These are phyloP conservation scores for Cladobotryum protrusum DNA, from an alignment of 2,329 filamentous ascomycete species.

Conservation along the genomic window DNA sequence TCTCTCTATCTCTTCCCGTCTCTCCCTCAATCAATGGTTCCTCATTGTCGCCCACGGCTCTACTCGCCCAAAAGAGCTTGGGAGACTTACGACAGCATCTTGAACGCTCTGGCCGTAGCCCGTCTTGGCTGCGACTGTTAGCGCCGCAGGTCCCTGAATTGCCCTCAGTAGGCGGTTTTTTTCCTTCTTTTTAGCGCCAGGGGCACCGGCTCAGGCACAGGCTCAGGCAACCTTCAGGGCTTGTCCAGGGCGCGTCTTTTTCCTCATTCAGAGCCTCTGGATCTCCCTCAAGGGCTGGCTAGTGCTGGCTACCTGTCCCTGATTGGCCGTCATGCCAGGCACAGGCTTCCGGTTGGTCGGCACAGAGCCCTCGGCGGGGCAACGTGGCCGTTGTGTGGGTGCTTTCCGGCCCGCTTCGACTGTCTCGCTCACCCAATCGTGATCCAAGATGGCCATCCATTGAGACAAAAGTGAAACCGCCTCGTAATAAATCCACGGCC, in stretches of 20 bases:
- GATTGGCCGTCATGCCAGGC: slow-evolving; percentile 10
- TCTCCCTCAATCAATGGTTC: too few relatives aligned
- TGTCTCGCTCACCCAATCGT: slow-evolving; percentile 6
- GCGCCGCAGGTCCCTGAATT: slow-evolving; percentile 1
- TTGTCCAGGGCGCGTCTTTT: background rate
- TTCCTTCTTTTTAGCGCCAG: slow-evolving; percentile 6
- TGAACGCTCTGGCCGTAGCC: background rate
- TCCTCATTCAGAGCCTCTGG: background rate
- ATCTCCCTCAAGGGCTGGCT: background rate
- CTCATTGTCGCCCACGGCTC: too few relatives aligned
- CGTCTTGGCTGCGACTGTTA: slow-evolving; percentile 3
- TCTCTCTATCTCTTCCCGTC: too few relatives aligned
- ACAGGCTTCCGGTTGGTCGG: slow-evolving; percentile 14
- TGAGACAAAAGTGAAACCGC: slow-evolving; percentile 11
- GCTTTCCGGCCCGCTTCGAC: slow-evolving; percentile 1
- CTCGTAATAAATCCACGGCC: slow-evolving; percentile 2
- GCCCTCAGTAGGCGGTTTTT: background rate
- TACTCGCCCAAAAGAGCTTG: too few relatives aligned
- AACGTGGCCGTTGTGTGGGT: slow-evolving; percentile 1
- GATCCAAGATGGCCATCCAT: background rate
- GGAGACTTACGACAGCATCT: too few relatives aligned
- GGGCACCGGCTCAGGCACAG: background rate
- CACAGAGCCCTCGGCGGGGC: background rate
- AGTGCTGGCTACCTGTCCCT: too few relatives aligned
- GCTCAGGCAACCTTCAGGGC: background rate